A percentile compares a stretch with the other conserved stretches of the same genome.
These are phyloP conservation scores for Paraurostyla sp. DNA, from an alignment of 73 alveolate genomes.

Conservation along the genomic window DNA sequence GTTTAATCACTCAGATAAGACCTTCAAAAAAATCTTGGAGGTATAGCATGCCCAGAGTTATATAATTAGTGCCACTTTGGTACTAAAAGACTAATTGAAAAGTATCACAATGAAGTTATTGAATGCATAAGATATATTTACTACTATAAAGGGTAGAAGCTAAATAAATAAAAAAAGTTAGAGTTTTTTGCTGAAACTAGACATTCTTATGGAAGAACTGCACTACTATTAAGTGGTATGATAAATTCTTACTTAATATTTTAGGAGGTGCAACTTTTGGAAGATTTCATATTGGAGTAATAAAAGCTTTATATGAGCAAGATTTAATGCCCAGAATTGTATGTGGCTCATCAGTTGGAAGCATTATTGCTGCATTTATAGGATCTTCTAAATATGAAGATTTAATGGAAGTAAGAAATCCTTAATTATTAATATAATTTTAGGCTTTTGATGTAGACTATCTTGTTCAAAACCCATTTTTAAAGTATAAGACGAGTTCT, in stretches of 20 bases:
- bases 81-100: slow-evolving; percentile 74
- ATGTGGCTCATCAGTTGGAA: slow-evolving; percentile 87
- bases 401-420: slow-evolving; percentile 45
- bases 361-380: slow-evolving; percentile 74
- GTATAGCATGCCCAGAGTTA: slow-evolving; percentile 65
- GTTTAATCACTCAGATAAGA: slow-evolving; percentile 68
- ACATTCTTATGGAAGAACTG: slow-evolving; percentile 84
- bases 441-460: background rate
- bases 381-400: slow-evolving; percentile 62
- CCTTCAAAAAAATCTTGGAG: slow-evolving; percentile 70
- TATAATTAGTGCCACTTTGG: slow-evolving; percentile 75
- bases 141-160: slow-evolving; percentile 52
- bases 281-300: slow-evolving; percentile 80
- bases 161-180: slow-evolving; percentile 50
- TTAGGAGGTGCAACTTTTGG: slow-evolving; percentile 86
- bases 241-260: background rate
- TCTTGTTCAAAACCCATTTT: background rate
- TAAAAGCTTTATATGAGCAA: slow-evolving; percentile 74
- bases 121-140: slow-evolving; percentile 64
- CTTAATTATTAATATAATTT: slow-evolving; percentile 2
- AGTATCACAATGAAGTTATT: slow-evolving; percentile 77
- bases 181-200: slow-evolving; percentile 83
- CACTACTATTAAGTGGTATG: slow-evolving; percentile 73
- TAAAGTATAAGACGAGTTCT: background rate
- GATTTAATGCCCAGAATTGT: slow-evolving; percentile 79